A percentile compares a stretch with the other conserved stretches of the same genome.
These are phyloP conservation scores for Suhomyces wounanorum DNA, from an alignment of 1,139 yeast genomes.

Conservation along the genomic window DNA sequence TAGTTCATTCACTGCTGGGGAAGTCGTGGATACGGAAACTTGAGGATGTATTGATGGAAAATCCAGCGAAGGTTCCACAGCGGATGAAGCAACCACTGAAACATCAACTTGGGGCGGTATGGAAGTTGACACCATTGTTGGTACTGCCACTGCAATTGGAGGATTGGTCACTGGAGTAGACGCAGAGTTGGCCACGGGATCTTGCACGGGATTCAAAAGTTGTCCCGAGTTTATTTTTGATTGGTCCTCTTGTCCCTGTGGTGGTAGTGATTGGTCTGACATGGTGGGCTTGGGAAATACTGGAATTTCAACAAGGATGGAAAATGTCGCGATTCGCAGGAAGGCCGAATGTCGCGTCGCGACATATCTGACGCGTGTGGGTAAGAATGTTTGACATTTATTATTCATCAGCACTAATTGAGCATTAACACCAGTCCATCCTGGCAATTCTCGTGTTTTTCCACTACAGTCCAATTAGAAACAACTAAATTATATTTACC, in stretches of 20 bases:
- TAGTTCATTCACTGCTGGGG: neutral
- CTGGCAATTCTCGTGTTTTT: neutral
- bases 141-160: neutral
- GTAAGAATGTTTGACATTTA: neutral
- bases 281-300: neutral
- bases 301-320: neutral
- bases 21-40: neutral
- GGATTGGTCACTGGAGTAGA: neutral
- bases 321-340: neutral
- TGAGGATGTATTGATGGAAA: neutral
- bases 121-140: neutral
- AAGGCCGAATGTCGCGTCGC: neutral
- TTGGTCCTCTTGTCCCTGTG: neutral
- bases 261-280: neutral
- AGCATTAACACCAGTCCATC: neutral
- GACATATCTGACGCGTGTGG: neutral
- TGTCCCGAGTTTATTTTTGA: neutral
- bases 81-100: neutral
- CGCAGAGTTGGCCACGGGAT: neutral
- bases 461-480: neutral
- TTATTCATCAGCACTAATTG: neutral
- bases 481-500: neutral
- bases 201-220: neutral
- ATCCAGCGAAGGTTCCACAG: neutral
- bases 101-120: neutral